phyloP scores from a whole-genome alignment of 2,329 filamentous ascomycete species.

The Corinectria fuckeliana region DNA sequence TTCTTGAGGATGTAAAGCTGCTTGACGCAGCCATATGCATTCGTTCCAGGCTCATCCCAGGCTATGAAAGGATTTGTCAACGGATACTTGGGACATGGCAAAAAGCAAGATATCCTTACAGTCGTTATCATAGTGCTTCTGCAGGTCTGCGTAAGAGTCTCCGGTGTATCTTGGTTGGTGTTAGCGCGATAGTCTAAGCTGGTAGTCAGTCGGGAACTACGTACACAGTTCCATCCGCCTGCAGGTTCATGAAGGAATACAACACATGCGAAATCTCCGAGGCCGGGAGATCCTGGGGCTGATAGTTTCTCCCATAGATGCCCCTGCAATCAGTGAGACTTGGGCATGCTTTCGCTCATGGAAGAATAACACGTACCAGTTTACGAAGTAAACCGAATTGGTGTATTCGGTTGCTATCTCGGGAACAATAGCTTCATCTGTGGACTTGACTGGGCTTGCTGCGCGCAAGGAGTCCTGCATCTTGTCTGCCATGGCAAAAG shows the following conservation, averaged over 20 bases:
- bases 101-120: conserved; percentile 6
- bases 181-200: neutral
- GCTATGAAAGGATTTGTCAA: conserved; percentile 8
- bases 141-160: conserved; percentile 22
- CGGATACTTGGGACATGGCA: neutral
- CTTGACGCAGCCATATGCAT: conserved; percentile 78
- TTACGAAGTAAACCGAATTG: conserved; percentile 24
- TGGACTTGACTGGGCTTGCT: neutral
- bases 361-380: conserved; percentile 8
- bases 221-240: conserved; percentile 73
- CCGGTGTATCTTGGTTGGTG: conserved; percentile 14
- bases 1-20: conserved; percentile 80
- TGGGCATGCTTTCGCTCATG: neutral
- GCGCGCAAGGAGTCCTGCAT: neutral
- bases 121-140: conserved; percentile 26
- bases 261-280: conserved; percentile 76
- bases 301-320: conserved; percentile 76
- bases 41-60: conserved; percentile 64
- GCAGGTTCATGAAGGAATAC: conserved; percentile 81
- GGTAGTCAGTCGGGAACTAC: conserved; percentile 23
- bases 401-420: neutral
- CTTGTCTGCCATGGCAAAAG: neutral
- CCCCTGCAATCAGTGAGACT: conserved; percentile 51
- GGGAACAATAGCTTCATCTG: neutral
- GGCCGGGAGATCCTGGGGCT: conserved; percentile 72